These are phyloP conservation scores for Handroanthus guayacan DNA, from an alignment of 257 asterid genomes.

Conservation along the genomic window DNA sequence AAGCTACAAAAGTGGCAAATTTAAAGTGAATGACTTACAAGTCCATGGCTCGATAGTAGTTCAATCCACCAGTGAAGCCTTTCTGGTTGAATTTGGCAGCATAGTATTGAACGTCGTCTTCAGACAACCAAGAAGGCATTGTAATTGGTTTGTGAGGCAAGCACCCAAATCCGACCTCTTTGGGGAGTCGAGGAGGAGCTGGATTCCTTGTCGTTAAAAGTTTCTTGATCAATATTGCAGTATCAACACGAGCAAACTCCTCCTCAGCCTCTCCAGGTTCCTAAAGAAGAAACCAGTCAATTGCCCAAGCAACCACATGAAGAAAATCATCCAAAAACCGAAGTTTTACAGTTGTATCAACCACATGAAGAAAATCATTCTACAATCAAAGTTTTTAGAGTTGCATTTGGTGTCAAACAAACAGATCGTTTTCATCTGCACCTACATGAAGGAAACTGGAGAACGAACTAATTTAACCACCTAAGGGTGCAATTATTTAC, in stretches of 20 bases:
- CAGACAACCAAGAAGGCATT: slow-evolving; percentile 87
- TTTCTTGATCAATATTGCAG: slow-evolving; percentile 60
- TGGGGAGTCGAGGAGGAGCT: slow-evolving; percentile 61
- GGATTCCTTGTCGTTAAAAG: slow-evolving; percentile 60
- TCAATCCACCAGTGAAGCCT: slow-evolving; percentile 95
- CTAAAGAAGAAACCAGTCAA: slow-evolving; percentile 41
- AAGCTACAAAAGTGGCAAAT: background rate
- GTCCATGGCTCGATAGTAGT: slow-evolving; percentile 89
- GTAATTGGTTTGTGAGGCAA: slow-evolving; percentile 57
- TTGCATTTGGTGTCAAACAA: too few species aligned
- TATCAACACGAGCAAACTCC: slow-evolving; percentile 72
- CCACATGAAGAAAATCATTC: background rate
- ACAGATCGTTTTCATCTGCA: too few species aligned
- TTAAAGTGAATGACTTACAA: slow-evolving; percentile 55
- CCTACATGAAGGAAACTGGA: too few species aligned
- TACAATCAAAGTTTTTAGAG: too few species aligned
- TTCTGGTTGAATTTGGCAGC: slow-evolving; percentile 62
- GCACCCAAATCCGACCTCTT: slow-evolving; percentile 73
- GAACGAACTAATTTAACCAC: background rate
- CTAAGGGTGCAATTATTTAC: background rate
- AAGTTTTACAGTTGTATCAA: slow-evolving; percentile 1
- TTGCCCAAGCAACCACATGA: slow-evolving; percentile 11
- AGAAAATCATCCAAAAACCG: background rate
- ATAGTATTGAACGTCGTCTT: slow-evolving; percentile 76
- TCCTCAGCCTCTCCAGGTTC: slow-evolving; percentile 82